phyloP scores from a whole-genome alignment of 306 rosid genomes.

The Gillenia trifoliata region DNA sequence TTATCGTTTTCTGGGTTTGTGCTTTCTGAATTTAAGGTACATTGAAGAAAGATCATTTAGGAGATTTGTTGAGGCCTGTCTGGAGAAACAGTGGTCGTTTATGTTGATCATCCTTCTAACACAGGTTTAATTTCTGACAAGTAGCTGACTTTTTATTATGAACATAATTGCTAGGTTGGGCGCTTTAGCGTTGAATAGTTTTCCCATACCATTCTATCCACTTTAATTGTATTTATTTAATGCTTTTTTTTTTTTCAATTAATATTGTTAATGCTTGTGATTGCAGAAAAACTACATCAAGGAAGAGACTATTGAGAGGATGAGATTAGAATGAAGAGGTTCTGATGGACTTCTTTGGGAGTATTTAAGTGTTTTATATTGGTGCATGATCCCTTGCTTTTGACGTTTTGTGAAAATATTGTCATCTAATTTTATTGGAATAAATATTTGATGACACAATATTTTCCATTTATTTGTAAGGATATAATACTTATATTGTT shows the following conservation, averaged over 20 bases:
- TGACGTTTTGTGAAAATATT: neutral
- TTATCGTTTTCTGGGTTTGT: conserved; percentile 2
- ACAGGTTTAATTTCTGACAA: conserved; percentile 49
- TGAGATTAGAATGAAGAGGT: conserved; percentile 98
- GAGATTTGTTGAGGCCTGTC: conserved; percentile 98
- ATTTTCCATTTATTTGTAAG: neutral
- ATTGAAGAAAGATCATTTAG: conserved; percentile 95
- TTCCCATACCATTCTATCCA: conserved; percentile 4
- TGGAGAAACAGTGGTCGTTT: conserved; percentile 83
- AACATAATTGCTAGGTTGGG: neutral
- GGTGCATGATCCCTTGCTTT: conserved; percentile 6
- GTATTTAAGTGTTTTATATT: conserved; percentile 77
- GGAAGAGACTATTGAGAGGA: conserved; percentile 93
- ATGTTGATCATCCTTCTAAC: conserved; percentile 85
- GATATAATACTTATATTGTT: conserved; percentile 4
- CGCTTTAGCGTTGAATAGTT: neutral
- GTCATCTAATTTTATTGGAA: neutral
- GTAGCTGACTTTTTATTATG: neutral
- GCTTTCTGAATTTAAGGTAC: conserved; percentile 57
- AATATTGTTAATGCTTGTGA: conserved; percentile 14
- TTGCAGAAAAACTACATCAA: conserved; percentile 79
- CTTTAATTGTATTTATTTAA: conserved; percentile 4
- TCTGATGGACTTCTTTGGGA: conserved; percentile 95
- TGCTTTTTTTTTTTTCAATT: no score
- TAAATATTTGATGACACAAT: neutral